Evolutionary conservation across 2,329 filamentous ascomycete genomes (phyloP).

Genomic region (Aspergillus uvarum): DNA sequence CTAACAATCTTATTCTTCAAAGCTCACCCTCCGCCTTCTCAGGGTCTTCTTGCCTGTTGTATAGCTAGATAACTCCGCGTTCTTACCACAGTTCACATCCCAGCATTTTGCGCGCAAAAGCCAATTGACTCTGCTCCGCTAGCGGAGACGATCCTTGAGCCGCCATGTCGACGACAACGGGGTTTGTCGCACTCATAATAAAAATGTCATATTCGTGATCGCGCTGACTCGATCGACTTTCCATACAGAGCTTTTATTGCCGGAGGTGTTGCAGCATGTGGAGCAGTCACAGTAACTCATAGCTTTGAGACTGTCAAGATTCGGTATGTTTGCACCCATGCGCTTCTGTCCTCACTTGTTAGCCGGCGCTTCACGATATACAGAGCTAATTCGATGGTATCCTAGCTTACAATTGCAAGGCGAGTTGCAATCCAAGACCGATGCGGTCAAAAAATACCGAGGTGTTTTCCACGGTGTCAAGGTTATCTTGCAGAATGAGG

Average conservation of each 20-base stretch:
- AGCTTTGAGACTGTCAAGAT: constrained; percentile 99
- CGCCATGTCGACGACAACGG: constrained; percentile 56
- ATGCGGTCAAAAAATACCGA: constrained; percentile 83
- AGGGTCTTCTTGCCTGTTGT: not conserved
- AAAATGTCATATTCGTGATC: not conserved
- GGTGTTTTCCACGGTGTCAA: constrained; percentile 88
- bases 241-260: constrained; percentile 79
- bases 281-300: constrained; percentile 95
- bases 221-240: constrained; percentile 3
- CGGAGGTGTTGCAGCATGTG: constrained; percentile 93
- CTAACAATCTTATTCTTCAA: not conserved
- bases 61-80: not conserved
- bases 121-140: constrained; percentile 14
- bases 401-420: constrained; percentile 88
- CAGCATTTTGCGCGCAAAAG: not conserved
- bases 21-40: not conserved
- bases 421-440: constrained; percentile 82
- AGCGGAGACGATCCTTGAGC: constrained; percentile 14
- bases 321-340: constrained; percentile 56
- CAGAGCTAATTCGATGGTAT: not conserved
- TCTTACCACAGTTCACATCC: not conserved
- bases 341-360: not conserved
- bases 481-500: constrained; percentile 89
- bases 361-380: not conserved
- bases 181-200: constrained; percentile 36